A percentile compares a stretch with the other conserved stretches of the same genome.
phyloP scores from a whole-genome alignment of 306 rosid species.

The Medicago truncatula region MtrunA17r5.0-ANR NC_053046.1:3060001-3060500 shows the following conservation, averaged over 20 bases:
- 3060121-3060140: constrained; percentile 17
- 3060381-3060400: neutral
- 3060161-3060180: neutral
- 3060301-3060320: constrained; percentile 19
- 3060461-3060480: constrained; percentile 28
- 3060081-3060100: constrained; percentile 21
- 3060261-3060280: constrained; percentile 19
- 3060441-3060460: constrained; percentile 3
- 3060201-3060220: constrained; percentile 18
- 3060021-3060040: constrained; percentile 20
- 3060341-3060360: constrained; percentile 14
- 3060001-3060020: constrained; percentile 14
- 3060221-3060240: constrained; percentile 5
- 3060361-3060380: constrained; percentile 8
- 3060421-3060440: constrained; percentile 11
- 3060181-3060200: neutral
- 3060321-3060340: constrained; percentile 20
- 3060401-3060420: constrained; percentile 1
- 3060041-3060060: constrained; percentile 3
- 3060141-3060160: constrained; percentile 19
- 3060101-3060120: neutral
- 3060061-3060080: constrained; percentile 17
- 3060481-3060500: constrained; percentile 27
- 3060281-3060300: constrained; percentile 25
- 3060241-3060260: neutral